Evolutionary conservation across 1,139 yeast species (phyloP), one percentile per base, ranked within the genome.

Genomic region (Sugiyamaella pinicola): DNA sequence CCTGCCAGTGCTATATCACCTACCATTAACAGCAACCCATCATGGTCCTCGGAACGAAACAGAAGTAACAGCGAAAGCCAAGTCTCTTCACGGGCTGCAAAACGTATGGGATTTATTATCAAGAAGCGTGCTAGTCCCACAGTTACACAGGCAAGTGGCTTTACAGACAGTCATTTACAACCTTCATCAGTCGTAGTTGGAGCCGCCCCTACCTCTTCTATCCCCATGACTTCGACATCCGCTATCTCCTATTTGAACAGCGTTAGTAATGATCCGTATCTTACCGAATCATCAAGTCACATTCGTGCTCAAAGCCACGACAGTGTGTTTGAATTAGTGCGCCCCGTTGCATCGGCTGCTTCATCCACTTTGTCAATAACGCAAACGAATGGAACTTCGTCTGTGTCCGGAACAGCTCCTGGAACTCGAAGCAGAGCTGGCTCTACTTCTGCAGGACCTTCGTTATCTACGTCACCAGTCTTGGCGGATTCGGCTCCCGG

Each of bases 21-120:
- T 3, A 21, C 40, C 19, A 7, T 29, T 26, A 31, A 26, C 17
- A 8, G 19, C 24, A 18, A n/a, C 9, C 29, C 49, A 7, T 18
- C 24, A 17, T 45, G 43, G 51, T 31, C 40, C n/a, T 56, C 56
- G 4, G 79, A 75, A 54, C 70, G 87, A 55, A 71, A 82, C 6
- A 75, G 84, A 58, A 80, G 51, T 54, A 75, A 81, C 15, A 79
- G 84, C n/a, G 86, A 81, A 53, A 76, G 82, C 17, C 74, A 75
- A 53, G 68, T 74, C 6, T 67, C 74, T 15, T 73, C 83, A 1
- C 78, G 83, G 49, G 85, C 89, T 0, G 66, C 68, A 6, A 66
- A 66, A 40, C 56, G 69, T 4, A 66, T 64, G 69, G 69, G 69
- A 2, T 63, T 66, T 37, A 59, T 66, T 28, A 62, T 63, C 28